Percentiles rank a stretch among this genome's conserved stretches.
Conservation (phyloP, 2,329 filamentous ascomycete genomes). For the Trichoderma brevicompactum region DNA sequence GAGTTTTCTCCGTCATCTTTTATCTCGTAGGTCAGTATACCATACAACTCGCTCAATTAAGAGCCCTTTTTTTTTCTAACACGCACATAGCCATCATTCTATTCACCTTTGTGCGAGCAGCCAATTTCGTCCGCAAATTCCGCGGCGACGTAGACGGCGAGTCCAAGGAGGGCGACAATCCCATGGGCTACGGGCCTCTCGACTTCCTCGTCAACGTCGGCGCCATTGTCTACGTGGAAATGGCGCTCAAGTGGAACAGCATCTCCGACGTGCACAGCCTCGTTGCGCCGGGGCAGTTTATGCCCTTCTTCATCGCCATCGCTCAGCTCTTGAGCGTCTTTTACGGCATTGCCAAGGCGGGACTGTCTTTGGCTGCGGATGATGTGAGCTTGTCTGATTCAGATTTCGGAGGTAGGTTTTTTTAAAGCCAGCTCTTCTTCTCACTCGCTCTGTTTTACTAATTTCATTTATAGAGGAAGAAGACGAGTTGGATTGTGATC, state of each 20-base stretch:
- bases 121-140: conserved; percentile 2
- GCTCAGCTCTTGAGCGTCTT: conserved; percentile 34
- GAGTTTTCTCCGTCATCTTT: conserved; percentile 24
- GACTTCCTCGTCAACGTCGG: conserved; percentile 35
- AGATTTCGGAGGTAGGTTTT: conserved; percentile 2
- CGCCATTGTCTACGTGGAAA: conserved; percentile 36
- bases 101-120: conserved; percentile 14
- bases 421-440: not conserved
- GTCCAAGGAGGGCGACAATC: conserved; percentile 5
- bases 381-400: not conserved
- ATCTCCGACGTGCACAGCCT: conserved; percentile 33
- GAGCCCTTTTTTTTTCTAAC: not conserved
- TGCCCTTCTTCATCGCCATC: conserved; percentile 36
- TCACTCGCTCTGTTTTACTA: not conserved
- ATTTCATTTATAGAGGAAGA: not conserved
- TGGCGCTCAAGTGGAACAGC: conserved; percentile 36
- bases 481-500: not conserved
- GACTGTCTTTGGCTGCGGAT: not conserved
- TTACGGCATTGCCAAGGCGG: conserved; percentile 30
- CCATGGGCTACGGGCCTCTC: conserved; percentile 8
- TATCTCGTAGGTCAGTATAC: conserved; percentile 29
- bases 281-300: conserved; percentile 35
- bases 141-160: not conserved
- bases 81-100: conserved; percentile 9
- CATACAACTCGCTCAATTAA: not conserved